phyloP scores from a whole-genome alignment of 768 basidiomycete species.

The Naganishia antarctica region DNA sequence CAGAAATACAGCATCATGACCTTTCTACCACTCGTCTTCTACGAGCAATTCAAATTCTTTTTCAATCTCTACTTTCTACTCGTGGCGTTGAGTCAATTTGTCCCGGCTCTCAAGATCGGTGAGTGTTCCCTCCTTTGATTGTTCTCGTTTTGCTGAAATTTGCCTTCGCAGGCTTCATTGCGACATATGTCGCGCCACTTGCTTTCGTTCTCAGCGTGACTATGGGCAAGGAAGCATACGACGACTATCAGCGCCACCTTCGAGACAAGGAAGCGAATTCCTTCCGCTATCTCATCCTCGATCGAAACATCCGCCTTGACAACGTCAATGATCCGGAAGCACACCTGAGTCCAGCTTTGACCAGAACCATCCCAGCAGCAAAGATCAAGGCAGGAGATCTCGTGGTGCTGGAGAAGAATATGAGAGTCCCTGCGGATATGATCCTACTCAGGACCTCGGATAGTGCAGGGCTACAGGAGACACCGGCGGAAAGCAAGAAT shows the following conservation, averaged over 20 bases:
- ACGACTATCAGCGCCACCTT: slow-evolving; percentile 89
- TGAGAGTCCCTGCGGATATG: slow-evolving; percentile 91
- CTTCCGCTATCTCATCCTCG: slow-evolving; percentile 78
- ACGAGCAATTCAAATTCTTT: slow-evolving; percentile 99
- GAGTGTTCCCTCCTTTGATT: slow-evolving; percentile 37
- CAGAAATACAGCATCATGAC: slow-evolving; percentile 96
- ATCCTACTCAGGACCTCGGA: slow-evolving; percentile 84
- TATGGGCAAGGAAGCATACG: slow-evolving; percentile 98
- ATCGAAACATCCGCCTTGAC: slow-evolving; percentile 49
- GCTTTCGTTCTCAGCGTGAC: slow-evolving; percentile 92
- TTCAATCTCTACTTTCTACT: slow-evolving; percentile 98
- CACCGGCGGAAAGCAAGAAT: neutral
- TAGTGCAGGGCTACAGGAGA: neutral
- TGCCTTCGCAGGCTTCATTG: slow-evolving; percentile 69
- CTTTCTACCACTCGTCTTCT: slow-evolving; percentile 95
- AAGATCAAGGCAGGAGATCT: slow-evolving; percentile 85
- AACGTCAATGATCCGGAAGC: slow-evolving; percentile 6
- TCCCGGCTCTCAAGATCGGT: slow-evolving; percentile 95
- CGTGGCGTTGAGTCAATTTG: slow-evolving; percentile 90
- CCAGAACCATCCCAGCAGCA: slow-evolving; percentile 79
- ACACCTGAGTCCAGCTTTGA: slow-evolving; percentile 39
- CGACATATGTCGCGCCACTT: slow-evolving; percentile 91
- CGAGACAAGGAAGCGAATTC: slow-evolving; percentile 95
- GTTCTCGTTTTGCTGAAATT: neutral
- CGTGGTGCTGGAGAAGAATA: slow-evolving; percentile 88